Evolutionary conservation across 768 basidiomycete genomes (phyloP).

Genomic region (Harrya chromipes): DNA sequence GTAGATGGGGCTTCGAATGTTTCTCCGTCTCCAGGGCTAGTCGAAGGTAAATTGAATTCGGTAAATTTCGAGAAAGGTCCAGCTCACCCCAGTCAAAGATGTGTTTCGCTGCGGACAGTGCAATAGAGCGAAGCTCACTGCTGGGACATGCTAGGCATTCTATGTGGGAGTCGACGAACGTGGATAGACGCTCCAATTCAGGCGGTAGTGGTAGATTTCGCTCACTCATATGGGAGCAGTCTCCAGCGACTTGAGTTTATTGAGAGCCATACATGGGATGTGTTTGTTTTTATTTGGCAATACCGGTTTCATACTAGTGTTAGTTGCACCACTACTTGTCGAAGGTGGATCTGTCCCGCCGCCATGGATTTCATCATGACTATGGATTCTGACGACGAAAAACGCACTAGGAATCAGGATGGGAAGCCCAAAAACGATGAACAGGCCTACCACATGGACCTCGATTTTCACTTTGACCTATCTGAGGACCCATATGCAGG

Average conservation of each 20-base stretch:
- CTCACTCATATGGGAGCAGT: conserved; percentile 16
- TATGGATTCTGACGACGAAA: conserved; percentile 77
- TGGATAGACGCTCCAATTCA: conserved; percentile 49
- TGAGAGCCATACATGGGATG: not conserved
- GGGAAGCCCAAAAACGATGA: conserved; percentile 30
- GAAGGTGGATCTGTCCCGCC: not conserved
- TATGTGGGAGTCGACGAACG: conserved; percentile 50
- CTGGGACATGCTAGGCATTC: conserved; percentile 57
- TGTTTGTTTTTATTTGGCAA: conserved; percentile 23
- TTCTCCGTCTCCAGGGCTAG: conserved; percentile 68
- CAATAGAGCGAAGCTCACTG: conserved; percentile 50
- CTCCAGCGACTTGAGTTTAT: not conserved
- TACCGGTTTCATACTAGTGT: not conserved
- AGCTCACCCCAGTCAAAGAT: conserved; percentile 72
- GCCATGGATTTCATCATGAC: conserved; percentile 74
- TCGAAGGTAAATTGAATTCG: not conserved
- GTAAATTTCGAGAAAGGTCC: not conserved
- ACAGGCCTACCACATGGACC: conserved; percentile 68
- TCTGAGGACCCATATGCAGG: conserved; percentile 68
- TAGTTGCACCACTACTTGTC: no score
- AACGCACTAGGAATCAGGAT: conserved; percentile 25
- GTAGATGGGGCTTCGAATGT: conserved; percentile 60
- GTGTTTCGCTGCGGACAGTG: conserved; percentile 67
- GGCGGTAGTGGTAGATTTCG: conserved; percentile 29
- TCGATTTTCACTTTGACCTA: conserved; percentile 80